Percentiles rank a stretch among this genome's conserved stretches.
These are phyloP conservation scores for Ormosia emarginata DNA, from an alignment of 306 rosid species.

Conservation along the genomic window DNA sequence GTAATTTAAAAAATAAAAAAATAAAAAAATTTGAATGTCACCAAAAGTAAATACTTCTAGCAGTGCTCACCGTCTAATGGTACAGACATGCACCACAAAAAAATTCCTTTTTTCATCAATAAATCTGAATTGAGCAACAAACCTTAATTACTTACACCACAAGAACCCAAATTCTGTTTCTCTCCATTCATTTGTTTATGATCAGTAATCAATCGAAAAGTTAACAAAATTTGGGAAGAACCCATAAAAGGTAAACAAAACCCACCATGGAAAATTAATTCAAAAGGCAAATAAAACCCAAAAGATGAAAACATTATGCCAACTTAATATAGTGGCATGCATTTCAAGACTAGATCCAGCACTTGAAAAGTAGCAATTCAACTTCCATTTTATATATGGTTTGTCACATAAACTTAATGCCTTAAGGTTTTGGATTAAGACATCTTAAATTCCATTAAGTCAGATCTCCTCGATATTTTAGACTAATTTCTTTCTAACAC, in stretches of 20 bases:
- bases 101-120: background rate
- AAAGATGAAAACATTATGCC: background rate
- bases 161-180: background rate
- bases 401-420: too few species aligned
- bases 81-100: background rate
- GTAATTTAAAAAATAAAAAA: background rate
- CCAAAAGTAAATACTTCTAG: background rate
- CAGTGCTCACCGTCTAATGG: background rate
- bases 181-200: background rate
- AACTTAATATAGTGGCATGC: background rate
- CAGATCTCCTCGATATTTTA: too few species aligned
- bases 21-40: background rate
- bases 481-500: too few species aligned
- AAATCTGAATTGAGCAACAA: too few species aligned
- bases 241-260: slow-evolving; percentile 11
- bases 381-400: background rate
- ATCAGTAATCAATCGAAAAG: background rate
- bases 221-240: background rate
- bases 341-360: slow-evolving; percentile 41
- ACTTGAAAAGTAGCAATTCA: slow-evolving; percentile 25
- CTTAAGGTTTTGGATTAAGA: too few species aligned
- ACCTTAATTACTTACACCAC: too few species aligned
- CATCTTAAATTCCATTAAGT: too few species aligned
- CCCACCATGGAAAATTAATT: slow-evolving; percentile 5
- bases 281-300: background rate